Evolutionary conservation across 1,284 basidiomycete species (phyloP).

Genomic region (Boletellus deceptivus): DNA sequence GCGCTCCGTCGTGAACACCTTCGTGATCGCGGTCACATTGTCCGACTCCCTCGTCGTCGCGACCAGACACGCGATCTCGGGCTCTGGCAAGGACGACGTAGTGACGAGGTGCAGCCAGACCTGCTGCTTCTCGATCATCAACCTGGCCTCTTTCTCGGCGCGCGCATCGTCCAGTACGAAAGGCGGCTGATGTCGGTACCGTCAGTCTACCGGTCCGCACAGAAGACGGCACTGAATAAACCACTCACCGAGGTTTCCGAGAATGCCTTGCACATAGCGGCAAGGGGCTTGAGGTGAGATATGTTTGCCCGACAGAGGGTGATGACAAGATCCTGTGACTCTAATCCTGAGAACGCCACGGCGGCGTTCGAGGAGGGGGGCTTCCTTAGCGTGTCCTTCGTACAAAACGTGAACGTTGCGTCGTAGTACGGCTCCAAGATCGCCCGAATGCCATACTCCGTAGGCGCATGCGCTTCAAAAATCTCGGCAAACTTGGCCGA

Average conservation of each 20-base stretch:
- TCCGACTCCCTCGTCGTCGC: slow-evolving; percentile 47
- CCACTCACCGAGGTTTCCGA: slow-evolving; percentile 53
- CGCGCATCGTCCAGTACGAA: slow-evolving; percentile 46
- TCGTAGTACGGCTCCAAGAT: slow-evolving; percentile 54
- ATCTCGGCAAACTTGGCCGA: slow-evolving; percentile 44
- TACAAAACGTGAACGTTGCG: slow-evolving; percentile 59
- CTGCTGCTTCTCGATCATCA: slow-evolving; percentile 45
- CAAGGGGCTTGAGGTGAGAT: slow-evolving; percentile 43
- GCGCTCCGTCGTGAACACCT: slow-evolving; percentile 45
- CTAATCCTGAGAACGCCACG: slow-evolving; percentile 4
- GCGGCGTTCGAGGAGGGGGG: slow-evolving; percentile 14
- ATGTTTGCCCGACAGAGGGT: slow-evolving; percentile 43
- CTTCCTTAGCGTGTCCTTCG: slow-evolving; percentile 38
- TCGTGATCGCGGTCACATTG: slow-evolving; percentile 46
- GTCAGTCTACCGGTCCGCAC: too few species aligned
- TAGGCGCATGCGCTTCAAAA: slow-evolving; percentile 45
- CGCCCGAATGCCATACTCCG: slow-evolving; percentile 29
- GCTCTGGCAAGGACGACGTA: slow-evolving; percentile 1
- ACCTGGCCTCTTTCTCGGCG: slow-evolving; percentile 50
- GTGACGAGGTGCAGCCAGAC: slow-evolving; percentile 61
- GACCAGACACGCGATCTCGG: slow-evolving; percentile 61
- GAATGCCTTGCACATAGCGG: slow-evolving; percentile 53
- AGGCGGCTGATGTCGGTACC: slow-evolving; percentile 41
- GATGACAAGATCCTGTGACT: slow-evolving; percentile 26
- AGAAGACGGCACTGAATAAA: too few species aligned